phyloP scores from a whole-genome alignment of 805 yeast genomes.

The Wickerhamiella domercqiae region DNA sequence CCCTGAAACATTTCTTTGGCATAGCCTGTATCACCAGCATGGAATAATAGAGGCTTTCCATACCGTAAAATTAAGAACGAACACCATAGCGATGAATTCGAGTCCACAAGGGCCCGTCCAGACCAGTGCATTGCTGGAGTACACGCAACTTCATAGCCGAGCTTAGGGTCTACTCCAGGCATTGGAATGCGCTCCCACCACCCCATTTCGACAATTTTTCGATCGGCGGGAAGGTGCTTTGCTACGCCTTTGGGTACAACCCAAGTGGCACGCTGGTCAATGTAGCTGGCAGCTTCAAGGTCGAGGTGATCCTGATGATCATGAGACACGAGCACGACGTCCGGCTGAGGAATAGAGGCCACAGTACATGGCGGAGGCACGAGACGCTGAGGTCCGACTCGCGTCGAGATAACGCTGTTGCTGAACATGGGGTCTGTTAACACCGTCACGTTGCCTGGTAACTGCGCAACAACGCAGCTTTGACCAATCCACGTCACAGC shows the following conservation, averaged over 20 bases:
- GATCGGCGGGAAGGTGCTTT: slow-evolving; percentile 38
- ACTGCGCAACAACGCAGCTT: slow-evolving; percentile 61
- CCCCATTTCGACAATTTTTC: slow-evolving; percentile 57
- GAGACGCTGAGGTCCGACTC: slow-evolving; percentile 74
- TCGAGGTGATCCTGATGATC: slow-evolving; percentile 95
- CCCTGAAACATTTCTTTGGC: slow-evolving; percentile 52
- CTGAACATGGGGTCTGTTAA: slow-evolving; percentile 76
- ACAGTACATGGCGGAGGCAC: slow-evolving; percentile 57
- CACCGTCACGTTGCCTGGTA: slow-evolving; percentile 49
- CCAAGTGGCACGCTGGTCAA: slow-evolving; percentile 51
- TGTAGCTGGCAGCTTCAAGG: slow-evolving; percentile 33
- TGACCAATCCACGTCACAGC: slow-evolving; percentile 89
- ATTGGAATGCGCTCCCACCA: slow-evolving; percentile 76
- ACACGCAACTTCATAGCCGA: slow-evolving; percentile 64
- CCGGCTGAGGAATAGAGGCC: slow-evolving; percentile 49
- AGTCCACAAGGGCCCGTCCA: slow-evolving; percentile 66
- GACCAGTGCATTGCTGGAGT: slow-evolving; percentile 93
- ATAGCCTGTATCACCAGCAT: slow-evolving; percentile 93
- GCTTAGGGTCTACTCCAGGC: slow-evolving; percentile 24
- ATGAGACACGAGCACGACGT: slow-evolving; percentile 70
- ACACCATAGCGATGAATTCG: slow-evolving; percentile 78
- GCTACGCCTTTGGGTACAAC: slow-evolving; percentile 74
- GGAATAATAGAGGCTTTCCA: slow-evolving; percentile 61
- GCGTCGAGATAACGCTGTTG: slow-evolving; percentile 43
- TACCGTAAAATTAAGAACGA: slow-evolving; percentile 59